Evolutionary conservation across 1,139 yeast genomes (phyloP).

Genomic region (Diutina neorugosa): DNA sequence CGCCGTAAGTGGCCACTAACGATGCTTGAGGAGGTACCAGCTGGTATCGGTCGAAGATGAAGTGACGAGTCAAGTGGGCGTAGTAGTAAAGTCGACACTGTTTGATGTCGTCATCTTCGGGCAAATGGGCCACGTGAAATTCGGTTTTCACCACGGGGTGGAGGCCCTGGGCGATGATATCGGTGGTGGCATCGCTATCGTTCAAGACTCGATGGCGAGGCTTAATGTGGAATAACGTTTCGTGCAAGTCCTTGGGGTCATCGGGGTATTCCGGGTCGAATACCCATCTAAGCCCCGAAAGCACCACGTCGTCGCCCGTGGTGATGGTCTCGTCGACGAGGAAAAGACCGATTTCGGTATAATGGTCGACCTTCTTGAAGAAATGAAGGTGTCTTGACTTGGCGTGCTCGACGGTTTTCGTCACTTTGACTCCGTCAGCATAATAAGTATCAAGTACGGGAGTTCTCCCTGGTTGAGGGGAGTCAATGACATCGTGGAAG

Average conservation of each 20-base stretch:
- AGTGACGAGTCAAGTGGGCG: not conserved
- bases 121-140: not conserved
- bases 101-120: not conserved
- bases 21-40: not conserved
- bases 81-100: constrained; percentile 2
- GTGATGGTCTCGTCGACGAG: constrained; percentile 17
- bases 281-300: constrained; percentile 23
- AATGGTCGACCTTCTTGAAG: constrained; percentile 4
- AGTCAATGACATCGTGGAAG: constrained; percentile 7
- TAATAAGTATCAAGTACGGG: not conserved
- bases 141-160: not conserved
- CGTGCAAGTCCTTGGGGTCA: not conserved
- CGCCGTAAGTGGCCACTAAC: not conserved
- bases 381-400: not conserved
- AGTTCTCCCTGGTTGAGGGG: not conserved
- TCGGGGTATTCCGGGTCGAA: constrained; percentile 11
- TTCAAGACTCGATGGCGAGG: not conserved
- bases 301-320: constrained; percentile 21
- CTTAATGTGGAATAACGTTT: not conserved
- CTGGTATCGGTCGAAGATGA: constrained; percentile 1
- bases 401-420: not conserved
- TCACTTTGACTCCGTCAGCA: not conserved
- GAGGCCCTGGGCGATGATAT: not conserved
- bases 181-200: not conserved
- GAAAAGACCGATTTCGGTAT: constrained; percentile 26